Evolutionary conservation across 495 filamentous ascomycete species (phyloP).

Genomic region (Chaetomium cochliodes): DNA sequence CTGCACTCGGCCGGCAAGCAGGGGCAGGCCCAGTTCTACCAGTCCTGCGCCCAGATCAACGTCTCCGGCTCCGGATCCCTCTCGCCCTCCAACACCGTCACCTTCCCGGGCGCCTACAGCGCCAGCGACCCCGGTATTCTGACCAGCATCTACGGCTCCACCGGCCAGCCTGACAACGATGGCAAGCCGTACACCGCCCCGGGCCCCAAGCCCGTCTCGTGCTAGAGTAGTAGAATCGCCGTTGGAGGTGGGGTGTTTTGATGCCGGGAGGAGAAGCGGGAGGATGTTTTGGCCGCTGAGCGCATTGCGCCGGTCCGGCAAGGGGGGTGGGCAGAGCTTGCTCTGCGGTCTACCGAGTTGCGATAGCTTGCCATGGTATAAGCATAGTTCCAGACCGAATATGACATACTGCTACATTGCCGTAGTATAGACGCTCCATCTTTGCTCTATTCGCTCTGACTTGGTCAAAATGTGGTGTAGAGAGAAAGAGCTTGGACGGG

Average conservation of each 20-base stretch:
- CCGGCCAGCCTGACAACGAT: slow-evolving; percentile 48
- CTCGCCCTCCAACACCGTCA: slow-evolving; percentile 48
- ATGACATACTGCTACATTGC: no score
- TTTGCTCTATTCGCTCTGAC: no score
- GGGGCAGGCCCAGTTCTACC: slow-evolving; percentile 57
- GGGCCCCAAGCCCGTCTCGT: slow-evolving; percentile 46
- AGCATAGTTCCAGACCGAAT: no score
- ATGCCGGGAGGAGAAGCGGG: not conserved
- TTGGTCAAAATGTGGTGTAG: no score
- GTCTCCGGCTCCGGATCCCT: slow-evolving; percentile 49
- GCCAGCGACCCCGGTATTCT: slow-evolving; percentile 53
- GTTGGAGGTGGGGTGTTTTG: not conserved
- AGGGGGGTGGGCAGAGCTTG: not conserved
- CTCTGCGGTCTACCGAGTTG: no score
- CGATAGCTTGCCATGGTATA: no score
- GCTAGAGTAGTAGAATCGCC: slow-evolving; percentile 27
- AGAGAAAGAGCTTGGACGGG: no score
- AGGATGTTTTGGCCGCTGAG: not conserved
- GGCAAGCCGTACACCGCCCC: slow-evolving; percentile 47
- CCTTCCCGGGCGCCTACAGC: slow-evolving; percentile 56
- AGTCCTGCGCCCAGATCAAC: slow-evolving; percentile 57
- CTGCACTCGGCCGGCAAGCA: slow-evolving; percentile 48
- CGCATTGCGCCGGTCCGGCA: not conserved
- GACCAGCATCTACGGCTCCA: slow-evolving; percentile 53
- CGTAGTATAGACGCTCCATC: no score